Conservation (phyloP, 352 stramenopile species). For the Phytophthora megakarya region DNA sequence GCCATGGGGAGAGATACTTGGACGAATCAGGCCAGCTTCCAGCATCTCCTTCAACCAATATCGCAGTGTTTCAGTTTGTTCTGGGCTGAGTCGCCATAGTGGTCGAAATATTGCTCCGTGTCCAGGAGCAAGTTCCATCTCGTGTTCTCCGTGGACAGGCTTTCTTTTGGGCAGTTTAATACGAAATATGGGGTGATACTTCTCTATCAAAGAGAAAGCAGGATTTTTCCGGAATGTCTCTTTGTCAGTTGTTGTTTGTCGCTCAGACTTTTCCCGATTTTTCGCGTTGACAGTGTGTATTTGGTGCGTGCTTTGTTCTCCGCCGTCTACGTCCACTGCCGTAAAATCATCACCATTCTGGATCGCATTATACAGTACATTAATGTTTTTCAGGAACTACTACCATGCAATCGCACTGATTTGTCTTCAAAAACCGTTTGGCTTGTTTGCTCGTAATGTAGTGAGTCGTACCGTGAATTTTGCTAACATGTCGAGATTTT, state of each 20-base stretch:
- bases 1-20: constrained; percentile 7
- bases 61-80: not conserved
- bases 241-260: not conserved
- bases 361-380: no score
- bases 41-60: constrained; percentile 8
- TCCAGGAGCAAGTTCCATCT: not conserved
- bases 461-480: no score
- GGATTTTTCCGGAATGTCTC: not conserved
- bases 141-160: not conserved
- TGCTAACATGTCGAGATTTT: no score
- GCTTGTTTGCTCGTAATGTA: no score
- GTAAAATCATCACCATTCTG: constrained; percentile 1
- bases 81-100: constrained; percentile 10
- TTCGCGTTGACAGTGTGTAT: not conserved
- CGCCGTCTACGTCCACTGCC: not conserved
- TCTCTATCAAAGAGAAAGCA: not conserved
- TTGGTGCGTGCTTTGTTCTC: not conserved
- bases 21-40: not conserved
- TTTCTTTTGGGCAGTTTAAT: not conserved
- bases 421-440: no score
- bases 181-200: constrained; percentile 2
- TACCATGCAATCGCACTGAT: no score
- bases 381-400: no score
- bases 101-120: constrained; percentile 3
- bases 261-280: not conserved